phyloP scores from a whole-genome alignment of 495 filamentous ascomycete genomes.

The Neurospora sp. region DNA sequence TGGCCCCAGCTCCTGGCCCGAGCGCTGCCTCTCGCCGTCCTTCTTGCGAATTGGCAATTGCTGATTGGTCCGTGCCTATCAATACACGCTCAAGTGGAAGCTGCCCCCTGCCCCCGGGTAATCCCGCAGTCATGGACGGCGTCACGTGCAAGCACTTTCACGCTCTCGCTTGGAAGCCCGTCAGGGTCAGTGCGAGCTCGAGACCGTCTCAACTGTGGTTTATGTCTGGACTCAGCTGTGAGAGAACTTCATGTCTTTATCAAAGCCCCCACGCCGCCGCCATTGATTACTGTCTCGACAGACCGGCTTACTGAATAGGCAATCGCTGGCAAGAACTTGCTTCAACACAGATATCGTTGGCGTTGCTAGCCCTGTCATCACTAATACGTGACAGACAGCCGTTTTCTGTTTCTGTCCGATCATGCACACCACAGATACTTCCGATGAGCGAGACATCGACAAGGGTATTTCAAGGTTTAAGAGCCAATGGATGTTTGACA shows the following conservation, averaged over 20 bases:
- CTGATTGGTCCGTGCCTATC: constrained; percentile 1
- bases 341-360: not conserved
- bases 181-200: not conserved
- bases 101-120: not conserved
- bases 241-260: not conserved
- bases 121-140: not conserved
- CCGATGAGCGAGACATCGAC: not conserved
- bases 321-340: not conserved
- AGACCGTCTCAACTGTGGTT: not conserved
- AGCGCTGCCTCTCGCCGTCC: not conserved
- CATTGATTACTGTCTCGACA: not conserved
- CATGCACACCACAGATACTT: not conserved
- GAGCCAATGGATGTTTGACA: not conserved
- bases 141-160: not conserved
- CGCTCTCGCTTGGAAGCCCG: not conserved
- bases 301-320: not conserved
- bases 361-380: not conserved
- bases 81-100: constrained; percentile 4
- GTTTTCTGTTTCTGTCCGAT: not conserved
- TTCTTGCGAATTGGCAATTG: not conserved
- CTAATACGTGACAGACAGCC: not conserved
- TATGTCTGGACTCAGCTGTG: not conserved
- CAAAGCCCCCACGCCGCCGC: not conserved
- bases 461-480: not conserved
- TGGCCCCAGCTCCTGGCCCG: not conserved